Conservation (phyloP, 176 grass and related monocot species). For the Saccharum officinarum region DNA sequence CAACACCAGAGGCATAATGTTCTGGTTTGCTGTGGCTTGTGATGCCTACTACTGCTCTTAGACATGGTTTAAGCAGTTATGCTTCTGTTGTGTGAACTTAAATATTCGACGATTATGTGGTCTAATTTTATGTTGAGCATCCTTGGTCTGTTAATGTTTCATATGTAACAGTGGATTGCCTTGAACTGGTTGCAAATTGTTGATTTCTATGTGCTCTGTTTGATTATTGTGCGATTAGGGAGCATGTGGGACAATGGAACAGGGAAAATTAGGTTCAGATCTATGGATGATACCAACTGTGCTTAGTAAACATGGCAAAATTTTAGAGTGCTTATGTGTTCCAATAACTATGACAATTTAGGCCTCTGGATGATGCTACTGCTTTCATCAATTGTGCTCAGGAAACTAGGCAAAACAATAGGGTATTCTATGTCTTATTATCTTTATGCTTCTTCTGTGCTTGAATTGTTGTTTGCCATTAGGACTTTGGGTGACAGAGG, state of each 20-base stretch:
- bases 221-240: slow-evolving; percentile 4
- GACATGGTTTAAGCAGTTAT: slow-evolving; percentile 42
- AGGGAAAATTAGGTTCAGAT: neutral
- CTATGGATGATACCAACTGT: neutral
- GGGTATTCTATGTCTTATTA: neutral
- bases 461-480: slow-evolving; percentile 1
- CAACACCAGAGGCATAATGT: slow-evolving; percentile 43
- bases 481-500: neutral
- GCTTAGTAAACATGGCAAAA: neutral
- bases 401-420: neutral
- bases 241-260: neutral
- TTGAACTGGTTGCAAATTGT: slow-evolving; percentile 16
- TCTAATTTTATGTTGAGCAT: slow-evolving; percentile 37
- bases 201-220: neutral
- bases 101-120: slow-evolving; percentile 35
- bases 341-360: neutral
- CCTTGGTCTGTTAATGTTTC: slow-evolving; percentile 33
- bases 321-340: neutral
- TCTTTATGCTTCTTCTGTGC: neutral
- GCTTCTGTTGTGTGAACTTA: slow-evolving; percentile 42
- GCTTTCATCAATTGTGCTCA: neutral
- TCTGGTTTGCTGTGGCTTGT: slow-evolving; percentile 38
- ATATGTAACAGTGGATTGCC: slow-evolving; percentile 32
- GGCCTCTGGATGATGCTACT: neutral
- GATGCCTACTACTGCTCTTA: slow-evolving; percentile 42